These are phyloP conservation scores for Metrosideros polymorpha DNA, from an alignment of 441 rosid genomes.

Conservation along the genomic window DNA sequence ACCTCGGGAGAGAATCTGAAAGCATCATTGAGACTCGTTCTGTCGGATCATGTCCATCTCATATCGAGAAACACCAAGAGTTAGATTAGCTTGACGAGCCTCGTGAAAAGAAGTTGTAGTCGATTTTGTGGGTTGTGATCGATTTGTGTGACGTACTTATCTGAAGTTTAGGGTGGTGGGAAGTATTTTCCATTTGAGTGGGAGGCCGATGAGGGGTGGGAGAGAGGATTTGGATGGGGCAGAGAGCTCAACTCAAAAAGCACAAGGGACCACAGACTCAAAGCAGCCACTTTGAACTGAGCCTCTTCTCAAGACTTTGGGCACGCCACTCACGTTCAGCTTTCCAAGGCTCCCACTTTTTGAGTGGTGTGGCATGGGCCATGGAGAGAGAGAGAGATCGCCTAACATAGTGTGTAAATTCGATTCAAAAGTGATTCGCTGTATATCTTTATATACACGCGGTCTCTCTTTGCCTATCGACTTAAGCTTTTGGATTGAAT, in stretches of 20 bases:
- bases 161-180: background rate
- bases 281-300: background rate
- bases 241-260: background rate
- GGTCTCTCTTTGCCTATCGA: rapidly evolving
- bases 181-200: background rate
- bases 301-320: background rate
- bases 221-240: background rate
- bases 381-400: rapidly evolving
- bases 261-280: background rate
- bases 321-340: background rate
- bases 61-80: background rate
- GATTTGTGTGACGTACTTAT: background rate
- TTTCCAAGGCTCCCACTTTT: background rate
- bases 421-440: rapidly evolving
- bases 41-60: background rate
- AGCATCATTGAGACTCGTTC: background rate
- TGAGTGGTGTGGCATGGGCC: background rate
- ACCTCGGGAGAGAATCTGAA: background rate
- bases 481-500: rapidly evolving
- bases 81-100: background rate
- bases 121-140: background rate
- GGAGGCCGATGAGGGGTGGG: background rate
- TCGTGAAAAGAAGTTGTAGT: background rate
- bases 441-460: rapidly evolving
- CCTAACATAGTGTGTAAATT: background rate